Evolutionary conservation across 345 rosid species (phyloP).

Genomic region (Lenwebbia sp.): DNA sequence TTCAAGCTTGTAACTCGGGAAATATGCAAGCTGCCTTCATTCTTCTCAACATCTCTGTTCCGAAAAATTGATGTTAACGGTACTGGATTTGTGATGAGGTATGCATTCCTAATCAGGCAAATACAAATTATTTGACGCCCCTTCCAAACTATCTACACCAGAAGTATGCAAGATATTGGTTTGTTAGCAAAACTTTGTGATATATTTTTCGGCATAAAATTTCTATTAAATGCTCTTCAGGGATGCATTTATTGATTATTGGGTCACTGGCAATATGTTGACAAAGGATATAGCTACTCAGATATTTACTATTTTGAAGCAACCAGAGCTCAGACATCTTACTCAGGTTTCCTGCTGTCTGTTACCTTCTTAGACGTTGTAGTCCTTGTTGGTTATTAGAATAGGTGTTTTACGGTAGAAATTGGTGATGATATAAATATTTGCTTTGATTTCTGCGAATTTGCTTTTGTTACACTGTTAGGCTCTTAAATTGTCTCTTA

Average conservation of each 20-base stretch:
- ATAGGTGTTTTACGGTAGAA: neutral
- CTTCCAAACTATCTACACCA: neutral
- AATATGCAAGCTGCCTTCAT: slow-evolving; percentile 89
- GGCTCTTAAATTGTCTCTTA: neutral
- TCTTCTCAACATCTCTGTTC: slow-evolving; percentile 68
- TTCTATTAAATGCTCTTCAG: slow-evolving; percentile 23
- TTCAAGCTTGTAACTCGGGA: slow-evolving; percentile 71
- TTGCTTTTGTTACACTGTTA: neutral
- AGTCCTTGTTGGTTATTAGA: neutral
- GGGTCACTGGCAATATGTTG: slow-evolving; percentile 70
- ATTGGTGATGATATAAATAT: neutral
- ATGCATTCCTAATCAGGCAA: slow-evolving; percentile 9
- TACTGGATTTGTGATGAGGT: slow-evolving; percentile 69
- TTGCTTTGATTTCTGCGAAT: neutral
- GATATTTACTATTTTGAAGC: slow-evolving; percentile 63
- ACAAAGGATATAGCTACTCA: slow-evolving; percentile 73
- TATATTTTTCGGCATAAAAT: neutral
- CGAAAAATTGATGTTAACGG: slow-evolving; percentile 55
- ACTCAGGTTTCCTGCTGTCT: slow-evolving; percentile 38
- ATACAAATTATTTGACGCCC: neutral
- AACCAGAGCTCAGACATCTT: slow-evolving; percentile 53
- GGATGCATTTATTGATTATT: slow-evolving; percentile 76
- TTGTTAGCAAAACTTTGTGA: neutral
- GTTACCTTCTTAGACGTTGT: neutral
- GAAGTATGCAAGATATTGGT: neutral